Evolutionary conservation across 345 rosid species (phyloP), one percentile per base, ranked within the genome.

Genomic region (Balakata baccata): DNA sequence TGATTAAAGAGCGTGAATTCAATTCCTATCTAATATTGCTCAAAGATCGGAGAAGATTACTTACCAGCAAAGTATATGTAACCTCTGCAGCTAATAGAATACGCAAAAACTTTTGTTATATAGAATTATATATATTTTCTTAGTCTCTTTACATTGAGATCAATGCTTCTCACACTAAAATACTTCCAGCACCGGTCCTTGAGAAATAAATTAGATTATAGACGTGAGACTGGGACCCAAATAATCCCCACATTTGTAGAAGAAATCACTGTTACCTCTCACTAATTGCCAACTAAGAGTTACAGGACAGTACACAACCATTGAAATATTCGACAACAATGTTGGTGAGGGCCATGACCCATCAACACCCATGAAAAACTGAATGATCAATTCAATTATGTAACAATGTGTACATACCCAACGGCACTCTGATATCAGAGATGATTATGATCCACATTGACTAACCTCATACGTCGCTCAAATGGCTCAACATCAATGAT

Each of bases 391-490:
- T 54, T 51, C 6, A 16, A 14, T 51, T 1, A 10, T 63, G 66
- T 71, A 64, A 25, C 63, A n/a, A 63, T 57, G 20, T 6, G 50
- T 39, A 68, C 57, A 60, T 20, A 11, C 7, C 68, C 67, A 74
- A 74, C 78, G 60, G 7, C 69, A 76, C 75, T 70, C 81, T 11
- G 38, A 71, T 49, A 68, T 68, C 73, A 59, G 74, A 58, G 61
- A 68, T 66, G 75, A 73, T 58, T 60, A 70, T 23, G 78, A 81
- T 64, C 76, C 80, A 75, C n/a, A 75, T 64, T 50, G 47, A 47
- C 54, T 69, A 72, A 68, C 78, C 68, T 72, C 61, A 61, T 57
- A 59, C 72, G 73, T 63, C 64, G 3, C 74, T 58, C 59, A 63
- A 47, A 17, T 59, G 66, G 80, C 77, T 83, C 59, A 59, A 70